Evolutionary conservation across 192 early-diverging fungal genomes (phyloP).

Genomic region (Coemansia sp.): DNA sequence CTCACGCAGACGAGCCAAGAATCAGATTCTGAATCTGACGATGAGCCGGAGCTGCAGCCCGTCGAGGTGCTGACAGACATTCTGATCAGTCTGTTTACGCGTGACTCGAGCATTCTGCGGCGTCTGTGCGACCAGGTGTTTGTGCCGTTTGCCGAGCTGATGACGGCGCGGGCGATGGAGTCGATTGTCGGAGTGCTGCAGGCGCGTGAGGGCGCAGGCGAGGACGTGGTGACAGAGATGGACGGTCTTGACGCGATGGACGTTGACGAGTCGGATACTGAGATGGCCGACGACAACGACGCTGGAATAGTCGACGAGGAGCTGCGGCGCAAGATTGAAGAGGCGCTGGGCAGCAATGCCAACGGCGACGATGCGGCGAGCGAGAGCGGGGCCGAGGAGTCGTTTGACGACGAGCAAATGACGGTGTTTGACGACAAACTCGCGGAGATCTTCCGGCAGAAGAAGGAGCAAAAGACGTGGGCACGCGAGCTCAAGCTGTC

Average conservation of each 20-base stretch:
- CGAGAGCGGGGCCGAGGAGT: conserved; percentile 58
- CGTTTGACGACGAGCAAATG: conserved; percentile 83
- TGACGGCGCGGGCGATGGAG: conserved; percentile 76
- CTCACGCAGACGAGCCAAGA: conserved; percentile 40
- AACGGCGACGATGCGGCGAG: conserved; percentile 48
- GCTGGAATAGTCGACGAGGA: conserved; percentile 70
- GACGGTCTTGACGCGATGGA: conserved; percentile 56
- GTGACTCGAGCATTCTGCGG: conserved; percentile 73
- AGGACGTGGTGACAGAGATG: conserved; percentile 56
- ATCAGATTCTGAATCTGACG: conserved; percentile 43
- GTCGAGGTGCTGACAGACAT: conserved; percentile 95
- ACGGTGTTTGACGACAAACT: conserved; percentile 88
- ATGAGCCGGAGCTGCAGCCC: conserved; percentile 68
- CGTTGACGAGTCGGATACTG: conserved; percentile 53
- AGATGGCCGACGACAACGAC: conserved; percentile 41
- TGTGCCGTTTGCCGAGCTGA: conserved; percentile 70
- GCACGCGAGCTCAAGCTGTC: conserved; percentile 80
- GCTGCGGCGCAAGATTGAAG: conserved; percentile 67
- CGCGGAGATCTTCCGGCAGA: conserved; percentile 86
- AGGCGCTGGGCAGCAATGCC: conserved; percentile 58
- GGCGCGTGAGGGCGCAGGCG: conserved; percentile 61
- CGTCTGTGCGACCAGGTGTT: conserved; percentile 81
- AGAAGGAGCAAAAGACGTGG: conserved; percentile 75
- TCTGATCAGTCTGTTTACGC: conserved; percentile 82
- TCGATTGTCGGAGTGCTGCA: conserved; percentile 70